Conservation (phyloP, 2,329 filamentous ascomycete species). For the Diaporthe capsici region DNA sequence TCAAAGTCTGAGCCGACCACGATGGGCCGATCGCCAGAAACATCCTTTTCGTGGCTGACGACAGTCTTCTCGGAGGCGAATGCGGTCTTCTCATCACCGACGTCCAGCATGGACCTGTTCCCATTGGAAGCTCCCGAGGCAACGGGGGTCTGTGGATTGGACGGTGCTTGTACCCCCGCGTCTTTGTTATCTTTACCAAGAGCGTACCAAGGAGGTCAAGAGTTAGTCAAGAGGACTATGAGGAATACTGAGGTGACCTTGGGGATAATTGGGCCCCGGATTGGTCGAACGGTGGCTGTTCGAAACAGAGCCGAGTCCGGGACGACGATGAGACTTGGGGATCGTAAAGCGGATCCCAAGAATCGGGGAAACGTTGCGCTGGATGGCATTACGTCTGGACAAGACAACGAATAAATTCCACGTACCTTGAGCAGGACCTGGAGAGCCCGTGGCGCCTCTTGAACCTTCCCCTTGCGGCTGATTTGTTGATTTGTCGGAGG, state of each 20-base stretch:
- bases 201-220: conserved; percentile 30
- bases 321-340: conserved; percentile 30
- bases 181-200: conserved; percentile 20
- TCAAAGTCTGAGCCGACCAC: neutral
- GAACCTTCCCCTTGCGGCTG: conserved; percentile 28
- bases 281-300: conserved; percentile 21
- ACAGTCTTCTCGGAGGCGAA: conserved; percentile 14
- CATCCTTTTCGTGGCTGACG: conserved; percentile 40
- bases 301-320: conserved; percentile 31
- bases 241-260: conserved; percentile 10
- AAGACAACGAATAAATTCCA: conserved; percentile 18
- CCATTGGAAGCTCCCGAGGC: conserved; percentile 5
- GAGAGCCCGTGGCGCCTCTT: neutral
- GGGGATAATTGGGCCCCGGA: conserved; percentile 16
- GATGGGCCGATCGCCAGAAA: neutral
- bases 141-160: conserved; percentile 17
- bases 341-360: conserved; percentile 12
- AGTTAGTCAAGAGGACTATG: conserved; percentile 32
- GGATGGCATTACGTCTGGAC: neutral
- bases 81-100: conserved; percentile 16
- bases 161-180: conserved; percentile 5
- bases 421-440: conserved; percentile 24
- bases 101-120: conserved; percentile 30
- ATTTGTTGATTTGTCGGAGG: conserved; percentile 24
- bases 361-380: conserved; percentile 9